phyloP scores from a whole-genome alignment of 2,329 filamentous ascomycete genomes.

The Penicillium sumatraense region DNA sequence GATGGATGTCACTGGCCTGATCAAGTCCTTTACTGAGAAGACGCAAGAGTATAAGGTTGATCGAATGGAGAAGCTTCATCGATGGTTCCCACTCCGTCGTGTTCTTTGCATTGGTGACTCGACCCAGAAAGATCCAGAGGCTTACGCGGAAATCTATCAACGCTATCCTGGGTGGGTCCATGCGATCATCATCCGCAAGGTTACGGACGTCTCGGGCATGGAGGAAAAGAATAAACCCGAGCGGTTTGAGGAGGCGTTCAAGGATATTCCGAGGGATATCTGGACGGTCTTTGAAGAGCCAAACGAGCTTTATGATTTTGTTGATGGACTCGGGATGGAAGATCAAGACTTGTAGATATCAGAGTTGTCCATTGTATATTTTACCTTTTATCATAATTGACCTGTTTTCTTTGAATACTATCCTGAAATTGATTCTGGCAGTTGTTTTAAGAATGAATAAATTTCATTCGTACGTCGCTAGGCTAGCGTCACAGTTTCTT shows the following conservation, averaged over 20 bases:
- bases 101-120: constrained; percentile 89
- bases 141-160: constrained; percentile 78
- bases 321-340: constrained; percentile 34
- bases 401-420: too few relatives aligned
- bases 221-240: constrained; percentile 73
- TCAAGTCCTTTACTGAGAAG: constrained; percentile 77
- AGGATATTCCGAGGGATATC: constrained; percentile 67
- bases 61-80: constrained; percentile 76
- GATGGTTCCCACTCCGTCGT: constrained; percentile 76
- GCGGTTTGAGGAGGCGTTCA: constrained; percentile 83
- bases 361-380: not conserved
- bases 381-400: not conserved
- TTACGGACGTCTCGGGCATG: constrained; percentile 75
- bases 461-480: too few relatives aligned
- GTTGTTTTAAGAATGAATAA: too few relatives aligned
- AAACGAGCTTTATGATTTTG: constrained; percentile 58
- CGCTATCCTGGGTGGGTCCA: constrained; percentile 76
- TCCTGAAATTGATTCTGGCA: too few relatives aligned
- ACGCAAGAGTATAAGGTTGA: constrained; percentile 86
- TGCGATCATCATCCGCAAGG: constrained; percentile 84
- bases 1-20: constrained; percentile 80
- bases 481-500: too few relatives aligned
- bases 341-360: constrained; percentile 19
- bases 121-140: constrained; percentile 88
- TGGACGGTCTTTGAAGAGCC: constrained; percentile 88